Evolutionary conservation across 441 rosid species (phyloP).

Genomic region (Mallotus japonicus): DNA sequence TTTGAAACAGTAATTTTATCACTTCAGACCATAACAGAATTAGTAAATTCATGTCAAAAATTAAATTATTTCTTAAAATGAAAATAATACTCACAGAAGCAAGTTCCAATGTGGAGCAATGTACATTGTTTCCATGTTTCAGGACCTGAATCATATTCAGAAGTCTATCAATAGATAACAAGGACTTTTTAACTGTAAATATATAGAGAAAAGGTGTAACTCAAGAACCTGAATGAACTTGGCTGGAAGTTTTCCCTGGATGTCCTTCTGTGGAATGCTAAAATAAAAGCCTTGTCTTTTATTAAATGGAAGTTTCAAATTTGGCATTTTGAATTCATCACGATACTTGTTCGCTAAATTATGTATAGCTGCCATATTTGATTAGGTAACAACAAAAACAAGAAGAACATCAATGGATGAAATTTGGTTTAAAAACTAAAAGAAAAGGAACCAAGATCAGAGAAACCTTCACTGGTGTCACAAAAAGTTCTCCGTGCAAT

Average conservation of each 20-base stretch:
- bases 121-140: conserved; percentile 91
- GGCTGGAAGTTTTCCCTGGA: conserved; percentile 87
- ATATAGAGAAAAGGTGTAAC: conserved; percentile 19
- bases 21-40: not conserved
- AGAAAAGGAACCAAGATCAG: conserved; percentile 12
- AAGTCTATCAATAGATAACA: conserved; percentile 19
- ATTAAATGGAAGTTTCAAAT: conserved; percentile 93
- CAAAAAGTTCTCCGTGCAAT: conserved; percentile 94
- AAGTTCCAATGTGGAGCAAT: conserved; percentile 91
- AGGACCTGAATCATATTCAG: conserved; percentile 53
- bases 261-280: conserved; percentile 85
- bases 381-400: conserved; percentile 14
- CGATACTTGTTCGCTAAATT: conserved; percentile 89
- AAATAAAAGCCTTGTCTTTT: conserved; percentile 94
- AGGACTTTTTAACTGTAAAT: conserved; percentile 17
- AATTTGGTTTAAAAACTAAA: not conserved
- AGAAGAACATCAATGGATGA: conserved; percentile 10
- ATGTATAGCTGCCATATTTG: conserved; percentile 70
- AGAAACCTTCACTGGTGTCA: conserved; percentile 93
- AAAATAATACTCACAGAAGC: conserved; percentile 76
- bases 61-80: not conserved
- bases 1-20: not conserved
- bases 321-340: conserved; percentile 84
- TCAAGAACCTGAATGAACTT: conserved; percentile 84
- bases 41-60: conserved; percentile 9